Percentiles rank a stretch among this genome's conserved stretches.
Evolutionary conservation across 768 basidiomycete species (phyloP).

Genomic region (Asterophora lycoperdoides): DNA sequence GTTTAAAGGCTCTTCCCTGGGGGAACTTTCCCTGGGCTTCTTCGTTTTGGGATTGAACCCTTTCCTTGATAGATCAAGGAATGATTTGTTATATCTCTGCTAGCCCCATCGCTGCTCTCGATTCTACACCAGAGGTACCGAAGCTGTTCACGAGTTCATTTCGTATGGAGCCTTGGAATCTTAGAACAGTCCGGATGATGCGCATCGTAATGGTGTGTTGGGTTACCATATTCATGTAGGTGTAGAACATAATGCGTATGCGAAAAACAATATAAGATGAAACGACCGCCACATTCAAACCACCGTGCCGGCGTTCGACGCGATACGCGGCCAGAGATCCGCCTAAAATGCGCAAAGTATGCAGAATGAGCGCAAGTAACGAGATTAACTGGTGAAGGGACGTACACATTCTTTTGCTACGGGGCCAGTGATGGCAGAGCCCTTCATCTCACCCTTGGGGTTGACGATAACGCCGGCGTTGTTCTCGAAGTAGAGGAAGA

Average conservation of each 20-base stretch:
- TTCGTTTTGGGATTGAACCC: too few relatives aligned
- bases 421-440: slow-evolving; percentile 92
- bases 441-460: slow-evolving; percentile 99
- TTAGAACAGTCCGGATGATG: not conserved
- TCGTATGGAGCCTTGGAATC: not conserved
- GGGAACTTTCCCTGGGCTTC: too few relatives aligned
- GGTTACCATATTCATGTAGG: slow-evolving; percentile 15
- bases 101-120: too few relatives aligned
- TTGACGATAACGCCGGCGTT: slow-evolving; percentile 98
- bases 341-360: slow-evolving; percentile 46
- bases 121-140: too few relatives aligned
- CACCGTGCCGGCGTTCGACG: slow-evolving; percentile 97
- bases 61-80: too few relatives aligned
- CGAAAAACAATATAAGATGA: slow-evolving; percentile 13
- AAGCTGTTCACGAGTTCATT: too few relatives aligned
- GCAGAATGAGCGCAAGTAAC: not conserved
- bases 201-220: not conserved
- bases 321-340: slow-evolving; percentile 99
- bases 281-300: slow-evolving; percentile 51
- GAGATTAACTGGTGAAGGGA: slow-evolving; percentile 15
- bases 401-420: slow-evolving; percentile 99
- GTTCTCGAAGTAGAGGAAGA: slow-evolving; percentile 99
- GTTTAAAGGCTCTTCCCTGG: too few relatives aligned
- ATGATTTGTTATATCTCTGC: too few relatives aligned
- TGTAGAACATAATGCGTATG: slow-evolving; percentile 15